Percentiles rank a stretch among this genome's conserved stretches.
Evolutionary conservation across 2,329 filamentous ascomycete genomes (phyloP).

Genomic region (Hypoxylon sp.): DNA sequence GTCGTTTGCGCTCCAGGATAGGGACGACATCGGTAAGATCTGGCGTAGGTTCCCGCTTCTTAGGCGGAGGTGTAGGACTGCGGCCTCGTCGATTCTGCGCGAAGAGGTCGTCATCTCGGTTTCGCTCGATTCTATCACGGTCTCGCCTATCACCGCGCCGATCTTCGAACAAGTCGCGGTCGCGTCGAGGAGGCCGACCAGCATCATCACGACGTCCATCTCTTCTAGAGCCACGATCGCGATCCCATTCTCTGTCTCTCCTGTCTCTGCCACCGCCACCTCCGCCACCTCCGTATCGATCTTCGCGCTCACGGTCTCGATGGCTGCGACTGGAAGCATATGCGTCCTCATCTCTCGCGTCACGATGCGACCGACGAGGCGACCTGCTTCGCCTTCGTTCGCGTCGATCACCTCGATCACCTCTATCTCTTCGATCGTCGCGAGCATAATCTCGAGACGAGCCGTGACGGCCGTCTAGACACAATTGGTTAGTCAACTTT

Average conservation of each 20-base stretch:
- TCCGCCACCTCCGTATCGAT: constrained; percentile 79
- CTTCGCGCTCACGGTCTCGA: constrained; percentile 92
- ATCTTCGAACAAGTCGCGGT: constrained; percentile 75
- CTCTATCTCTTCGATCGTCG: constrained; percentile 58
- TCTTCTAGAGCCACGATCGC: constrained; percentile 66
- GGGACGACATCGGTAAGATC: constrained; percentile 91
- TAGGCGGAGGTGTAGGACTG: constrained; percentile 84
- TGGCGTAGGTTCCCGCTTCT: constrained; percentile 95
- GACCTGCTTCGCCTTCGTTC: constrained; percentile 84
- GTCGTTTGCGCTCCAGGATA: constrained; percentile 87
- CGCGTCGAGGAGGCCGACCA: constrained; percentile 71
- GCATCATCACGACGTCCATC: constrained; percentile 65
- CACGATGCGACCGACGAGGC: constrained; percentile 78
- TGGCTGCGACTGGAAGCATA: constrained; percentile 96
- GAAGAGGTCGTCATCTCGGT: constrained; percentile 67
- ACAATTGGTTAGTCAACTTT: constrained; percentile 47
- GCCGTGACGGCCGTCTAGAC: constrained; percentile 65
- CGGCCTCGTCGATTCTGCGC: constrained; percentile 73
- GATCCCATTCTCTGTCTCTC: constrained; percentile 73
- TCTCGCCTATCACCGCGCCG: constrained; percentile 63
- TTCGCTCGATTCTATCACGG: constrained; percentile 57
- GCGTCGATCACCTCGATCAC: constrained; percentile 55
- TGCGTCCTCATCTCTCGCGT: constrained; percentile 75
- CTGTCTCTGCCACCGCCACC: constrained; percentile 54
- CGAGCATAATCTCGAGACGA: constrained; percentile 69